A percentile compares a stretch with the other conserved stretches of the same genome.
Conservation (phyloP, 805 yeast genomes). For the Torulaspora gathmanii region DNA sequence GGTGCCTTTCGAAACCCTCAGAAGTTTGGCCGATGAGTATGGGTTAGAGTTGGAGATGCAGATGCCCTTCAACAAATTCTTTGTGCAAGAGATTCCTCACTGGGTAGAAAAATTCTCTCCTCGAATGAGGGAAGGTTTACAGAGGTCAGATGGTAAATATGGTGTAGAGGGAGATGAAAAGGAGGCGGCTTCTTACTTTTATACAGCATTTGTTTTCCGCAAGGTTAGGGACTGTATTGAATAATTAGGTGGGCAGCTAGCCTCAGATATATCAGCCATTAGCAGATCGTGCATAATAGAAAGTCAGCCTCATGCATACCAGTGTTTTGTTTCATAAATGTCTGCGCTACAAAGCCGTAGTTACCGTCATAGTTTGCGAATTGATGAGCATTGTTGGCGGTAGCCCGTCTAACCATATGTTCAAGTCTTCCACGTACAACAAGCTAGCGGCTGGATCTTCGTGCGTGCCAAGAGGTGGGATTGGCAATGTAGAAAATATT, state of each 20-base stretch:
- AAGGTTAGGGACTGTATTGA: slow-evolving; percentile 40
- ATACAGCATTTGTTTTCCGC: slow-evolving; percentile 77
- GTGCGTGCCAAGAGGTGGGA: slow-evolving; percentile 82
- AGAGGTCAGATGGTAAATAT: slow-evolving; percentile 69
- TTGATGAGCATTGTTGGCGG: slow-evolving; percentile 83
- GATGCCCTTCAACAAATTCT: slow-evolving; percentile 76
- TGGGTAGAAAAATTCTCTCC: slow-evolving; percentile 57
- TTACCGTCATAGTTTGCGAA: slow-evolving; percentile 92
- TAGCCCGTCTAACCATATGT: slow-evolving; percentile 73
- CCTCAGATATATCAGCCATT: background rate
- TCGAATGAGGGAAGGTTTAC: slow-evolving; percentile 61
- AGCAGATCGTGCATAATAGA: no score
- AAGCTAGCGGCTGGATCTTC: slow-evolving; percentile 59
- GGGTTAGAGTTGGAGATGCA: slow-evolving; percentile 67
- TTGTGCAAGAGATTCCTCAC: slow-evolving; percentile 69
- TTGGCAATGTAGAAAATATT: slow-evolving; percentile 84
- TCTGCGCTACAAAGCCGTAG: slow-evolving; percentile 65
- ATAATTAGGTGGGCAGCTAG: background rate
- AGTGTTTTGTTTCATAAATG: background rate
- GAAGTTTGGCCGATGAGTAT: slow-evolving; percentile 79
- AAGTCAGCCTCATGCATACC: slow-evolving; percentile 7
- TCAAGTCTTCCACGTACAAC: slow-evolving; percentile 70
- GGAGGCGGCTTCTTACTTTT: slow-evolving; percentile 83
- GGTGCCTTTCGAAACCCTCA: slow-evolving; percentile 85
- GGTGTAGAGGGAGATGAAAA: slow-evolving; percentile 88